Percentiles rank a stretch among this genome's conserved stretches.
Conservation (phyloP, 2,329 filamentous ascomycete species). For the Claviceps maximensis region DNA sequence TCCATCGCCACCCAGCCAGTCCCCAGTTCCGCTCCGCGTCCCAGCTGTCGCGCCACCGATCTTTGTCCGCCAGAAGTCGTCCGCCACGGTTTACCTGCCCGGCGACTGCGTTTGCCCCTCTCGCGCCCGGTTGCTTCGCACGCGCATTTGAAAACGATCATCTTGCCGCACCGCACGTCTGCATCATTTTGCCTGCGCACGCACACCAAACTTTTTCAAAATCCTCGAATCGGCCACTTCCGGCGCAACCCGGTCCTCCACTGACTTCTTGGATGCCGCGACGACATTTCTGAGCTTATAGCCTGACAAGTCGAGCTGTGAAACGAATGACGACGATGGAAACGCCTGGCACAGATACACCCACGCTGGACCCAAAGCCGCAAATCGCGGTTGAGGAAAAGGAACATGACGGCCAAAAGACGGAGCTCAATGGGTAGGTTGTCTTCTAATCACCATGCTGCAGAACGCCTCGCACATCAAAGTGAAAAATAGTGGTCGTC, state of each 20-base stretch:
- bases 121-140: not conserved
- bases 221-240: not conserved
- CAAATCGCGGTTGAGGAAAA: conserved; percentile 15
- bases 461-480: not conserved
- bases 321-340: conserved; percentile 37
- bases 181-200: not conserved
- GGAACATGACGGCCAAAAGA: conserved; percentile 18
- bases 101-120: not conserved
- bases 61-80: too few species aligned
- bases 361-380: conserved; percentile 35
- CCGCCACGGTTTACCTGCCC: too few species aligned
- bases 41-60: not conserved
- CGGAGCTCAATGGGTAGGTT: conserved; percentile 27
- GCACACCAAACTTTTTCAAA: not conserved
- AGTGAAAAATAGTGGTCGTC: not conserved
- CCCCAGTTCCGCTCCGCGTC: not conserved
- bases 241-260: conserved; percentile 9
- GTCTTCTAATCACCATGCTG: conserved; percentile 3
- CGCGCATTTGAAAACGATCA: too few species aligned
- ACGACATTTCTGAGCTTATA: not conserved
- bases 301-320: not conserved
- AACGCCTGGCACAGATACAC: conserved; percentile 30
- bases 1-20: too few species aligned
- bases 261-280: conserved; percentile 8
- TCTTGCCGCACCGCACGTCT: not conserved